A percentile compares a stretch with the other conserved stretches of the same genome.
These are phyloP conservation scores for Coemansia asiatica DNA, from an alignment of 192 early-diverging fungal genomes.

Conservation along the genomic window DNA sequence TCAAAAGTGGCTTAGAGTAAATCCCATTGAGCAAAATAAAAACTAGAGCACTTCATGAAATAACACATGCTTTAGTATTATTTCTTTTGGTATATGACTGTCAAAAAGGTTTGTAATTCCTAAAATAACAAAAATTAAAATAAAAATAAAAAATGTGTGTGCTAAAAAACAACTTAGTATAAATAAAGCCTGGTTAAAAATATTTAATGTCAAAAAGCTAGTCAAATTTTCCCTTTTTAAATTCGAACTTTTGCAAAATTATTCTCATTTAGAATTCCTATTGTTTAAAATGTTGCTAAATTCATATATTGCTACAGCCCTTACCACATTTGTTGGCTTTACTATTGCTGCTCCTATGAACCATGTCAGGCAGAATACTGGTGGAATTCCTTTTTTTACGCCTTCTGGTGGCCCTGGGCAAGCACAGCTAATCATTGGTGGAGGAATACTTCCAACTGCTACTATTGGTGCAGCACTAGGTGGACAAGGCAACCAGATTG, in stretches of 20 bases:
- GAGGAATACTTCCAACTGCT: slow-evolving; percentile 30
- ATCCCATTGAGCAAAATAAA: not conserved
- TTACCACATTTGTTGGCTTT: not conserved
- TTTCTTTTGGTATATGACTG: no score
- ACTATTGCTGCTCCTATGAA: slow-evolving; percentile 19
- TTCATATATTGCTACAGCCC: not conserved
- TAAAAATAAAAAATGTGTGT: no score
- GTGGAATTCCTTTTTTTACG: slow-evolving; percentile 11
- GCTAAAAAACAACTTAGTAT: no score
- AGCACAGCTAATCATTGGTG: slow-evolving; percentile 19
- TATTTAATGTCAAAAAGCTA: no score
- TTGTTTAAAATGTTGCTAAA: not conserved
- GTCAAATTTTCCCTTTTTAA: not conserved
- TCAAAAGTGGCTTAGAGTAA: not conserved
- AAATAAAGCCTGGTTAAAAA: no score
- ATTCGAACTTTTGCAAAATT: no score
- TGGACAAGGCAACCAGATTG: slow-evolving; percentile 5
- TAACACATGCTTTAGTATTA: no score
- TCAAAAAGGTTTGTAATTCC: not conserved
- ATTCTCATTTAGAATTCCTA: no score
- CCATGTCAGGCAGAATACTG: not conserved
- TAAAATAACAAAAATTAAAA: not conserved
- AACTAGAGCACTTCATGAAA: not conserved
- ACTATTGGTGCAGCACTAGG: slow-evolving; percentile 17
- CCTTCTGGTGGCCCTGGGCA: slow-evolving; percentile 16